phyloP scores from a whole-genome alignment of 2,329 filamentous ascomycete species.

The Trichoderma koningiopsis region DNA sequence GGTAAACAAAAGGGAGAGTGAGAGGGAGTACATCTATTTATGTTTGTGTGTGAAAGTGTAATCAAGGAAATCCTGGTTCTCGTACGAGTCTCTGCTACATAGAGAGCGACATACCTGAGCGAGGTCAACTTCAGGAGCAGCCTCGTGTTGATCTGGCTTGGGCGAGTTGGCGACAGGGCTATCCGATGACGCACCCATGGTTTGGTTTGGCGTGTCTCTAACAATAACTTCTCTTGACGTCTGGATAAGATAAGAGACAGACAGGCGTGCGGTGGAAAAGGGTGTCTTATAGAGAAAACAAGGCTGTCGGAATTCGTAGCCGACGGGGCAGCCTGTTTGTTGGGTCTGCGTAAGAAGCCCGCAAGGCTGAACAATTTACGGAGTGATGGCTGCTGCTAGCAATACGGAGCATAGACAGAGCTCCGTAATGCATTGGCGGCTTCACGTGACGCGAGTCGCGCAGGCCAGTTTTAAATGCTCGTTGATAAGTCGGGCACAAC shows the following conservation, averaged over 20 bases:
- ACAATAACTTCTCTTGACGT: background rate
- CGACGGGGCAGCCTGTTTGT: background rate
- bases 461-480: background rate
- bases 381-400: background rate
- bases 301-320: background rate
- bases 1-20: background rate
- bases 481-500: background rate
- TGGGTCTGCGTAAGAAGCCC: background rate
- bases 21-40: background rate
- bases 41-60: background rate
- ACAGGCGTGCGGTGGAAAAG: background rate
- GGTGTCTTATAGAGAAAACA: background rate
- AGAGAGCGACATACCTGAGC: slow-evolving; percentile 11
- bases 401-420: background rate
- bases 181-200: slow-evolving; percentile 18
- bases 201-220: background rate
- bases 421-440: background rate
- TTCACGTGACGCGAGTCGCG: background rate
- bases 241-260: background rate
- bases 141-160: background rate
- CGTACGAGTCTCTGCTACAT: background rate
- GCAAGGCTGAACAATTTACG: background rate
- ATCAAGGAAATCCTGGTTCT: background rate
- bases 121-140: slow-evolving; percentile 7
- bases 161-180: background rate